Evolutionary conservation across 2,329 filamentous ascomycete genomes (phyloP).

Genomic region (Fusarium falciforme): DNA sequence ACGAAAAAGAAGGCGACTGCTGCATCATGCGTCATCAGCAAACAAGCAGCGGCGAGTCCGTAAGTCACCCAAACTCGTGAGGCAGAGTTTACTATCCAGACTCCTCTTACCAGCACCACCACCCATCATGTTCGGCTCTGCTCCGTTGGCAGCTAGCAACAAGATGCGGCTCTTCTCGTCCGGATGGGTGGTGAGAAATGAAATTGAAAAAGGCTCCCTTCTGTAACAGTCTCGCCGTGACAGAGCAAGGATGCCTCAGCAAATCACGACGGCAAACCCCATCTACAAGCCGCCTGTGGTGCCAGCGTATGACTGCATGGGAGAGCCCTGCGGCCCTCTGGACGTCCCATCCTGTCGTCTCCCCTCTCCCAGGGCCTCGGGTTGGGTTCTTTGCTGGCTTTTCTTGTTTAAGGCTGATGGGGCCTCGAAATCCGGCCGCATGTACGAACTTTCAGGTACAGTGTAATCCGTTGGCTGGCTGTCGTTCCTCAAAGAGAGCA

Average conservation of each 20-base stretch:
- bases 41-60: neutral
- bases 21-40: neutral
- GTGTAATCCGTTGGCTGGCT: slow-evolving; percentile 5
- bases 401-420: slow-evolving; percentile 8
- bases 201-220: neutral
- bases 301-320: slow-evolving; percentile 37
- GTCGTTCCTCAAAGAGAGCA: slow-evolving; percentile 3
- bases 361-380: slow-evolving; percentile 25
- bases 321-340: slow-evolving; percentile 1
- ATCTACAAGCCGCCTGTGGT: slow-evolving; percentile 40
- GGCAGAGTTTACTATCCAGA: slow-evolving; percentile 6
- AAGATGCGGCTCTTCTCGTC: slow-evolving; percentile 26
- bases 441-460: slow-evolving; percentile 13
- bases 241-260: slow-evolving; percentile 28
- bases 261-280: slow-evolving; percentile 25
- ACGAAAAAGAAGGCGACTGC: neutral
- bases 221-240: slow-evolving; percentile 15
- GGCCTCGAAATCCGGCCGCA: slow-evolving; percentile 36
- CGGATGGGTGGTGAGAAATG: neutral
- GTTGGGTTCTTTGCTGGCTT: slow-evolving; percentile 3
- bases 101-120: slow-evolving; percentile 1
- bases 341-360: slow-evolving; percentile 18
- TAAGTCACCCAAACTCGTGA: slow-evolving; percentile 3
- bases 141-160: neutral
- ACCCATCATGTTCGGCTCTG: neutral